Conservation (phyloP, 176 grass and related monocot genomes). For the Lolium perenne region DNA sequence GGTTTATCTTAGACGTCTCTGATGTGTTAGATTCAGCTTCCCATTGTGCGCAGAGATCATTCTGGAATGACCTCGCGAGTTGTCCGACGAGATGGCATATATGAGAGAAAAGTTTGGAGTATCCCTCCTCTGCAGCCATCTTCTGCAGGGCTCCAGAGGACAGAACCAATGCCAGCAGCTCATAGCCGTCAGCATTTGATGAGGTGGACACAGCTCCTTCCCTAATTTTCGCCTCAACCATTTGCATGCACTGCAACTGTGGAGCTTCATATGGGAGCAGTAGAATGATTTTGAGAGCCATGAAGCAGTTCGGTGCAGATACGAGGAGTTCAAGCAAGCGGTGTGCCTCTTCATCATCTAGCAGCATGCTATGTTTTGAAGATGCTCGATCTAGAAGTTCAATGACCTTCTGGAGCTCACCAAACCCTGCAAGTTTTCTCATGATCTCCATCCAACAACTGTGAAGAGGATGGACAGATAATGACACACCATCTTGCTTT, state of each 20-base stretch:
- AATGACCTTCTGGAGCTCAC: constrained; percentile 59
- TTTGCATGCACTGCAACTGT: constrained; percentile 59
- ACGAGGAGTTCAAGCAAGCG: constrained; percentile 58
- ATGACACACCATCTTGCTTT: constrained; percentile 51
- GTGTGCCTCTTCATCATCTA: constrained; percentile 71
- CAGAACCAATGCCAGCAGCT: constrained; percentile 70
- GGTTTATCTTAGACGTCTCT: constrained; percentile 17
- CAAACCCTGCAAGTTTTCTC: constrained; percentile 59
- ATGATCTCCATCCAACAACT: constrained; percentile 90
- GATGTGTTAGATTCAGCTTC: constrained; percentile 18
- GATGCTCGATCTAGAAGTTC: constrained; percentile 68
- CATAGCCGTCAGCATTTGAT: constrained; percentile 56
- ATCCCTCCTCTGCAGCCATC: constrained; percentile 42
- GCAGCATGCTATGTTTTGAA: constrained; percentile 50
- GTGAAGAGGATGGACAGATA: constrained; percentile 72
- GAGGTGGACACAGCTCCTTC: constrained; percentile 56
- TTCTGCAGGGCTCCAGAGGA: constrained; percentile 59
- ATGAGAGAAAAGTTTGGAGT: constrained; percentile 66
- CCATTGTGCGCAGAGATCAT: constrained; percentile 46
- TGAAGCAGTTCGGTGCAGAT: constrained; percentile 55
- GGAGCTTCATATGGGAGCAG: constrained; percentile 73
- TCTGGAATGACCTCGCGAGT: constrained; percentile 63
- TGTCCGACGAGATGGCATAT: constrained; percentile 70
- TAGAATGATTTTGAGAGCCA: constrained; percentile 68
- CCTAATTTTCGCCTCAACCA: constrained; percentile 71